These are phyloP conservation scores for Saturnispora serradocipensis DNA, from an alignment of 805 yeast species.

Conservation along the genomic window DNA sequence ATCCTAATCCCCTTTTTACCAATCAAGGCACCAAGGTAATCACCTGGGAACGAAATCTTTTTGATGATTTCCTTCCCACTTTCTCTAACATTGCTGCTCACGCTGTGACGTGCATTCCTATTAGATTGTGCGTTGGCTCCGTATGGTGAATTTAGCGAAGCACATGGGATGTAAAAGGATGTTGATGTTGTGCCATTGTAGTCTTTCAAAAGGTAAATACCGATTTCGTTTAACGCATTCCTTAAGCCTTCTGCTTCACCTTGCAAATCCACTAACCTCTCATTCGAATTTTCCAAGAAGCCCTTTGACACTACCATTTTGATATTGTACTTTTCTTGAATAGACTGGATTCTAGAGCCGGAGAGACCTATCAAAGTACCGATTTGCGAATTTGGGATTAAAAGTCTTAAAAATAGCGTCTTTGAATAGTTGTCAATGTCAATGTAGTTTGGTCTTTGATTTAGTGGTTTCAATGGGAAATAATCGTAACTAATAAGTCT, in stretches of 20 bases:
- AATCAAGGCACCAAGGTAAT: slow-evolving; percentile 80
- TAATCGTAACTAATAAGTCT: slow-evolving; percentile 34
- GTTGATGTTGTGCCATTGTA: slow-evolving; percentile 53
- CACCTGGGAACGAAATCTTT: slow-evolving; percentile 57
- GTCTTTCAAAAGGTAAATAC: slow-evolving; percentile 71
- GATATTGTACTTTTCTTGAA: slow-evolving; percentile 59
- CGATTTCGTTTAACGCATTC: slow-evolving; percentile 46
- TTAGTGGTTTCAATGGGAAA: slow-evolving; percentile 52
- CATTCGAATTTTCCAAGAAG: slow-evolving; percentile 70
- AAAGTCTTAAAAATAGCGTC: slow-evolving; percentile 51
- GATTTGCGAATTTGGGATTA: slow-evolving; percentile 78
- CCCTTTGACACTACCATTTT: slow-evolving; percentile 85
- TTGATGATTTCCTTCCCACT: slow-evolving; percentile 29
- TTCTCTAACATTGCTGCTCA: slow-evolving; percentile 1
- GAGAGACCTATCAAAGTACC: slow-evolving; percentile 83
- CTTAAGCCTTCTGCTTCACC: slow-evolving; percentile 62
- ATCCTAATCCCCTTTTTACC: slow-evolving; percentile 82
- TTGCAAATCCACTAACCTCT: slow-evolving; percentile 79
- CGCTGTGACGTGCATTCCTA: neutral
- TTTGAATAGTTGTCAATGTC: slow-evolving; percentile 41
- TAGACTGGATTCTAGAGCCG: slow-evolving; percentile 70
- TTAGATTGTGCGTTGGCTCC: neutral
- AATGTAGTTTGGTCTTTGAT: slow-evolving; percentile 41
- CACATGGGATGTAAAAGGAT: slow-evolving; percentile 50
- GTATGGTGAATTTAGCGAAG: slow-evolving; percentile 11